phyloP scores from a whole-genome alignment of 805 yeast species.

The Wickerhamomyces subpelliculosus region DNA sequence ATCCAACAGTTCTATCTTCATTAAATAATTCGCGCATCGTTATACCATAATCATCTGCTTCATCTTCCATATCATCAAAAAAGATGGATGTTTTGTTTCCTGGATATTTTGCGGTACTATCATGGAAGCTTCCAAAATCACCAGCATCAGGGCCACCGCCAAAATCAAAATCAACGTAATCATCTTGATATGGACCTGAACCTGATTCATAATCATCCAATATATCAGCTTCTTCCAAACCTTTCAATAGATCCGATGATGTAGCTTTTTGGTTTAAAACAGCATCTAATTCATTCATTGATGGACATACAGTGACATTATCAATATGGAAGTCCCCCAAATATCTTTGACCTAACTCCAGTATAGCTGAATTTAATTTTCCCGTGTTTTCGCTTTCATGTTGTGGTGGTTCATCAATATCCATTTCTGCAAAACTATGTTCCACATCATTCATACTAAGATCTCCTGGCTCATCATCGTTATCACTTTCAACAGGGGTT shows the following conservation, averaged over 20 bases:
- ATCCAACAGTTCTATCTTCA: slow-evolving; percentile 14
- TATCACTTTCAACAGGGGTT: slow-evolving; percentile 17
- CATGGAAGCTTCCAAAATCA: slow-evolving; percentile 2
- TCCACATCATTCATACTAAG: slow-evolving; percentile 8
- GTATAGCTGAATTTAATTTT: background rate
- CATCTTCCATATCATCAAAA: slow-evolving; percentile 17
- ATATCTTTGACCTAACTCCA: background rate
- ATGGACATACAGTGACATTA: background rate
- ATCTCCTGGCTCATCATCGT: slow-evolving; percentile 5
- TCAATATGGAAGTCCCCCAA: background rate
- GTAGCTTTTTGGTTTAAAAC: slow-evolving; percentile 1
- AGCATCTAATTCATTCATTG: background rate
- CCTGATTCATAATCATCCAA: slow-evolving; percentile 6
- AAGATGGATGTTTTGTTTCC: slow-evolving; percentile 21
- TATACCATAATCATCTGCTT: slow-evolving; percentile 19
- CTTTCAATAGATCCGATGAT: slow-evolving; percentile 9
- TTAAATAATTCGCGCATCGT: slow-evolving; percentile 19
- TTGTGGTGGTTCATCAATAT: too few species aligned
- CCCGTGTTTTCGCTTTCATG: slow-evolving; percentile 1
- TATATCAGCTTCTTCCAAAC: slow-evolving; percentile 6
- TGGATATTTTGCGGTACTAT: slow-evolving; percentile 14
- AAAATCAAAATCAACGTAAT: slow-evolving; percentile 6
- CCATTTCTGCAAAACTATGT: slow-evolving; percentile 13
- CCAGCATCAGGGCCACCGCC: slow-evolving; percentile 2
- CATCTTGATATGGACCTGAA: slow-evolving; percentile 8